Base-by-base conservation (phyloP, 2,329 filamentous ascomycete species). In the Diaporthe australafricana region DNA sequence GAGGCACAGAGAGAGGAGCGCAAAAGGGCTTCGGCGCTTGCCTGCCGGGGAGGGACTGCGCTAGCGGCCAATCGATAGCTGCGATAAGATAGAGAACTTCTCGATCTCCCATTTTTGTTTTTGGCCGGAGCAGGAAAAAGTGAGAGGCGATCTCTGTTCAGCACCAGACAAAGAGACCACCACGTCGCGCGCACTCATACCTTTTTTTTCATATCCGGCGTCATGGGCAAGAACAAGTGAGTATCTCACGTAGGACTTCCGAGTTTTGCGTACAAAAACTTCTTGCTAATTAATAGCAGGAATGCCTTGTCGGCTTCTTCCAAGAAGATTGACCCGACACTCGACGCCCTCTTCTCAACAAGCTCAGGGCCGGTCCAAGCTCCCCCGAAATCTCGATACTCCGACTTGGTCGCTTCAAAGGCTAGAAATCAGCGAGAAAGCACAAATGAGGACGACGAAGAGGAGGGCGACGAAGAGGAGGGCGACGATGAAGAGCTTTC, bases 311-410 rank as follows among this genome's bases (percentile, higher is more conserved):
- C 80, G 66, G 85, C 84, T 74, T 82, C 86, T 45, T 82, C 84
- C 70, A 88, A 88, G 80, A 85, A 87, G 72, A 85, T 94, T 73
- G 92, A 95, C 84, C 91, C 92, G 80, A 84, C 87, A 70, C 85
- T 95, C 75, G 87, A 91, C 77, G 90, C 91, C 73, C 86, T 95
- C 48, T 95, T 95, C 83, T 87, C 91, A 71, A 85, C 87, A 71
- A 94, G 93, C 85, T 92, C 94, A 87, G 88, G 88, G 6, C 87
- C 88, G 6, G 85, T 88, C 1, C 82, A 85, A 72, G 79, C 82
- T 12, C 84, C 85, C 30, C 75, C 83, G 1, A 84, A 84, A 74
- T 80, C 83, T 30, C 84, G 85, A 72, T 88, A 89, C 74, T 78
- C 81, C 2, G 79, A 81, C 38, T 73, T 83, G 55, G 77, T 80